Percentiles rank a stretch among this genome's conserved stretches.
Evolutionary conservation across 192 early-diverging fungal genomes (phyloP).

Genomic region (Entomortierella beljakovae): DNA sequence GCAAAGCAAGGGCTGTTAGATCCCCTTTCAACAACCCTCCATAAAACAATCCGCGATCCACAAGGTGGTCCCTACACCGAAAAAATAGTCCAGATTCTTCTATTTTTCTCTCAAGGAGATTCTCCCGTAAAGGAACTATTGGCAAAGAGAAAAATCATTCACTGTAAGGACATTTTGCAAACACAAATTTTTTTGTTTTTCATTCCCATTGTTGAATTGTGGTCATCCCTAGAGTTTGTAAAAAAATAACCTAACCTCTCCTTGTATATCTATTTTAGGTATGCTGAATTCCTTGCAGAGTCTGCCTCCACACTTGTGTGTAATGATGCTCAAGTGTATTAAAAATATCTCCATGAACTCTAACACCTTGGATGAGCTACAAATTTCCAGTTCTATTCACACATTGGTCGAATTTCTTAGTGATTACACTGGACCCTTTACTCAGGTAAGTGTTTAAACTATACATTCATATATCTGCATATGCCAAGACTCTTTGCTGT

Average conservation of each 20-base stretch:
- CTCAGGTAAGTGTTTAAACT: slow-evolving; percentile 9
- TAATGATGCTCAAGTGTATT: slow-evolving; percentile 67
- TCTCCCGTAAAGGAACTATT: slow-evolving; percentile 64
- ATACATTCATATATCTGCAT: background rate
- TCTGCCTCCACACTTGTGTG: slow-evolving; percentile 44
- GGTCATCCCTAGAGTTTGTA: too few relatives aligned
- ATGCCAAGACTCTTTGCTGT: too few relatives aligned
- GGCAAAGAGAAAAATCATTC: slow-evolving; percentile 52
- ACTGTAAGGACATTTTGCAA: slow-evolving; percentile 39
- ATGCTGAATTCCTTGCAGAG: slow-evolving; percentile 58
- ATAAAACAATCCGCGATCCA: slow-evolving; percentile 53
- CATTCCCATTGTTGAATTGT: too few relatives aligned
- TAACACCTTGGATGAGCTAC: slow-evolving; percentile 62
- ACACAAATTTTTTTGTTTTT: slow-evolving; percentile 7
- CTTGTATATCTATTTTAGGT: slow-evolving; percentile 19
- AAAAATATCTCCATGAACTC: slow-evolving; percentile 74
- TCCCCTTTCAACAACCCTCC: slow-evolving; percentile 54
- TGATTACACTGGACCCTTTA: slow-evolving; percentile 22
- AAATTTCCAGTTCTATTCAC: slow-evolving; percentile 60
- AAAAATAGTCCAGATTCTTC: slow-evolving; percentile 62
- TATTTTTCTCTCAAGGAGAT: slow-evolving; percentile 68
- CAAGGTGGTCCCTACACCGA: slow-evolving; percentile 50
- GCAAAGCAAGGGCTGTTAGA: slow-evolving; percentile 64
- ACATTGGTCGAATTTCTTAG: slow-evolving; percentile 59
- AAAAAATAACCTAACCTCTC: too few relatives aligned